Evolutionary conservation across 2,329 filamentous ascomycete species (phyloP), one percentile per base, ranked within the genome.

Genomic region (Fusarium incarnatum): DNA sequence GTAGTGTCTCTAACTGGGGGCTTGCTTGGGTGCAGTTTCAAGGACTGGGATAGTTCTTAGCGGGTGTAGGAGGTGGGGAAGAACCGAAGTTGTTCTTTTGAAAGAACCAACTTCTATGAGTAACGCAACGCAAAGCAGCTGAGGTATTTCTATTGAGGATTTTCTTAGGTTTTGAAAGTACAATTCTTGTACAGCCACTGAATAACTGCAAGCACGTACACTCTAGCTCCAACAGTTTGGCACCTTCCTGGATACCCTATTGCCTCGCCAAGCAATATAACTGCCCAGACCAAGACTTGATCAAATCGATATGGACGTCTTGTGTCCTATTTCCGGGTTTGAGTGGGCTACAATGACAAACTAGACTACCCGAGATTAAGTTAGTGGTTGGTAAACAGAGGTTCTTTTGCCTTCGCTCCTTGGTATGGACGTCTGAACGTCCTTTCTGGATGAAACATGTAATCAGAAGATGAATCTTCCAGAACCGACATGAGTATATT

Each of bases 291-390:
- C 46, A 28, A 48, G 46, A 41, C 49, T 41, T 41, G 18, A 54
- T 55, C 32, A 49, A 27, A 40, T 41, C 18, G 49, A 52, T 40
- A 52, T 41, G 23, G 23, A 15, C 37, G 54, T 27, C 46, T 52
- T 69, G 48, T 46, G 37, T 56, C 37, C 32, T 70, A 46, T 41
- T 53, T 53, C 59, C 50, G 46, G 68, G 62, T 71, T 56, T 68
- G 57, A 61, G 68, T 71, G 68, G 68, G 16, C 55, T 58, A 40
- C 34, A 40, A 40, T 44, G 30, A 44, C 22, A 20, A 50, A 45
- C 63, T 56, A 61, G 53, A 56, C 42, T 32, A 66, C 48, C 65
- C 56, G 53, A 62, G 46, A 71, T 69, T 69, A 30, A 60, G 27
- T 61, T 66, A 45, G 61, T 71, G 60, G 48, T 60, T 64, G 47